Percentiles rank a stretch among this genome's conserved stretches.
Conservation (phyloP, 2,329 filamentous ascomycete genomes). For the Colletotrichum theobromicola region DNA sequence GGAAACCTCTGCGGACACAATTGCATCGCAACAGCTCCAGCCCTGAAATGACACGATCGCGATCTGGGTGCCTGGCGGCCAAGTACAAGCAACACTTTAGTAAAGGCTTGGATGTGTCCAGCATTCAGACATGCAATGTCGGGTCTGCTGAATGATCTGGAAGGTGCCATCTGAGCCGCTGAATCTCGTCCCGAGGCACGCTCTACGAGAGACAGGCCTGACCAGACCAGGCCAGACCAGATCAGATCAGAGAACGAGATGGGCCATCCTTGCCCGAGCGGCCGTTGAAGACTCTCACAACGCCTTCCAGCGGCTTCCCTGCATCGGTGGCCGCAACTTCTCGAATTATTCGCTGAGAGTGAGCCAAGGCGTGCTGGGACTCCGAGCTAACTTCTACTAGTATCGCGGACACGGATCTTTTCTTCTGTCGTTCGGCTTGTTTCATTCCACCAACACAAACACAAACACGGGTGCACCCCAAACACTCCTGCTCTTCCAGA, state of each 20-base stretch:
- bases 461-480: background rate
- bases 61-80: background rate
- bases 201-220: too few relatives aligned
- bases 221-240: too few relatives aligned
- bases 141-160: background rate
- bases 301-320: constrained; percentile 11
- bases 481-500: background rate
- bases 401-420: background rate
- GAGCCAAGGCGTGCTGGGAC: background rate
- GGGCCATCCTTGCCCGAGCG: background rate
- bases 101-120: background rate
- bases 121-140: background rate
- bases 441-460: background rate
- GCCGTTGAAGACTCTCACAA: background rate
- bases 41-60: background rate
- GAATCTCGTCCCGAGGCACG: background rate
- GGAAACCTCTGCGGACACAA: background rate
- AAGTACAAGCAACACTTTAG: background rate
- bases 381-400: background rate
- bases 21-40: background rate
- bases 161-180: background rate
- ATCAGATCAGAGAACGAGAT: background rate
- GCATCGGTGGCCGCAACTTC: constrained; percentile 3
- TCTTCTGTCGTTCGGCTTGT: constrained; percentile 4
- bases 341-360: constrained; percentile 6